Base-by-base conservation (phyloP, 2,329 filamentous ascomycete genomes). In the Aspergillus niger region DNA sequence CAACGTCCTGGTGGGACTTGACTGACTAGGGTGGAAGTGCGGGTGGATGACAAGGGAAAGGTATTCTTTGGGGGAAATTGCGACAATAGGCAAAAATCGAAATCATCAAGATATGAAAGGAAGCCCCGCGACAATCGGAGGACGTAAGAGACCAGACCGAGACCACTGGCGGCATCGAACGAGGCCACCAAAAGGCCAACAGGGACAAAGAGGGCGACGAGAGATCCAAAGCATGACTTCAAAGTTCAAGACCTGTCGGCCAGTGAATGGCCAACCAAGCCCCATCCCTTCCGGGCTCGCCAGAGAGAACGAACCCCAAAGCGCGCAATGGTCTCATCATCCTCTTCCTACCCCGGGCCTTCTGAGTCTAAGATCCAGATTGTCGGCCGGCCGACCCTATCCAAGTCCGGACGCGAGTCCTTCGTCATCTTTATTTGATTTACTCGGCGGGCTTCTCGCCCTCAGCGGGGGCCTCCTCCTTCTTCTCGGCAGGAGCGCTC, bases 371-470 rank as follows among this genome's bases (percentile, higher is more conserved):
- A 59, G 57, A 55, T 55, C 57, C 52, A 59, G 56, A 30, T 50
- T 55, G 63, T 58, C 54, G 55, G 49, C 62, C 56, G 38, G 47
- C 32, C 17, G 52, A 54, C 57, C 41, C 41, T 59, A 66, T 61
- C 57, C 57, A 43, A 54, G 65, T 49, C 53, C 57, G 66, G 68
- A 70, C 71, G 67, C 57, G 70, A 70, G 68, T 71, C 71, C 69
- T 70, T 70, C 36, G 28, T 26, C 70, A 70, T 74, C 69, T 69
- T 62, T 70, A 65, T 65, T 36, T 74, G 24, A 55, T 55, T 76
- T 79, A 79, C 72, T 80, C 78, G 61, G 77, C 71, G 67, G 77
- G 72, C 75, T 80, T 79, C 63, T 79, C 76, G 55, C 69, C 77
- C 66, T 76, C 74, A 54, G 75, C 71, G 41, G 77, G 72, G 44